phyloP scores from a whole-genome alignment of 2,329 filamentous ascomycete genomes.

The Xylaria sp. region DNA sequence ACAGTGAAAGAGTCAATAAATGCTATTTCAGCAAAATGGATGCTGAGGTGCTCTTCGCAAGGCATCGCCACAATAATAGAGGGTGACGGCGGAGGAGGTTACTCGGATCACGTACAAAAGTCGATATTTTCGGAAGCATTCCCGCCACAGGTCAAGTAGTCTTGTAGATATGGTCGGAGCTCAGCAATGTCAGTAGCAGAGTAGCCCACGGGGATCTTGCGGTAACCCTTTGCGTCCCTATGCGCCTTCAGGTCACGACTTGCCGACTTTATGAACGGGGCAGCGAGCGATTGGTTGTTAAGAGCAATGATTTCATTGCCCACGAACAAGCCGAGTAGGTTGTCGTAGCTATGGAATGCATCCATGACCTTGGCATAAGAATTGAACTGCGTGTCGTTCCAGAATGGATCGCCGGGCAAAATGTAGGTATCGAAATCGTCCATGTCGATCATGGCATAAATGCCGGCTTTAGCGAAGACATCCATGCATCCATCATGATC shows the following conservation, averaged over 20 bases:
- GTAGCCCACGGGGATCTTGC: slow-evolving; percentile 86
- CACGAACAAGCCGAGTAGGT: slow-evolving; percentile 84
- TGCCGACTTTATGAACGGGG: slow-evolving; percentile 86
- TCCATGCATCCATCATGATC: slow-evolving; percentile 85
- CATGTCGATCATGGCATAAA: slow-evolving; percentile 86
- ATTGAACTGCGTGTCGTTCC: slow-evolving; percentile 78
- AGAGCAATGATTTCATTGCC: slow-evolving; percentile 87
- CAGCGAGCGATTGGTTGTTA: slow-evolving; percentile 68
- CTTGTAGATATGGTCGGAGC: slow-evolving; percentile 69
- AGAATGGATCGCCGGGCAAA: slow-evolving; percentile 69
- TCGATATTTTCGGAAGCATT: slow-evolving; percentile 77
- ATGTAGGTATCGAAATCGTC: slow-evolving; percentile 80
- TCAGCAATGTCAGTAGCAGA: slow-evolving; percentile 85
- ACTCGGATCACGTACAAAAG: slow-evolving; percentile 63
- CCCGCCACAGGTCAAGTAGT: slow-evolving; percentile 82
- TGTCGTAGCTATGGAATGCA: slow-evolving; percentile 79
- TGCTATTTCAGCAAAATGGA: neutral
- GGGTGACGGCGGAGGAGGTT: neutral
- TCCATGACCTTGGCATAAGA: slow-evolving; percentile 79
- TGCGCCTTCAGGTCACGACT: slow-evolving; percentile 86
- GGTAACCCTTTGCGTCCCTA: slow-evolving; percentile 78
- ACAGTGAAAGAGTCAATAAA: slow-evolving; percentile 9
- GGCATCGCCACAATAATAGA: neutral
- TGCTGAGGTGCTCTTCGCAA: neutral
- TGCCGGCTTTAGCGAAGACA: slow-evolving; percentile 80